phyloP scores from a whole-genome alignment of 2,329 filamentous ascomycete species.

The Colletotrichum sp. region DNA sequence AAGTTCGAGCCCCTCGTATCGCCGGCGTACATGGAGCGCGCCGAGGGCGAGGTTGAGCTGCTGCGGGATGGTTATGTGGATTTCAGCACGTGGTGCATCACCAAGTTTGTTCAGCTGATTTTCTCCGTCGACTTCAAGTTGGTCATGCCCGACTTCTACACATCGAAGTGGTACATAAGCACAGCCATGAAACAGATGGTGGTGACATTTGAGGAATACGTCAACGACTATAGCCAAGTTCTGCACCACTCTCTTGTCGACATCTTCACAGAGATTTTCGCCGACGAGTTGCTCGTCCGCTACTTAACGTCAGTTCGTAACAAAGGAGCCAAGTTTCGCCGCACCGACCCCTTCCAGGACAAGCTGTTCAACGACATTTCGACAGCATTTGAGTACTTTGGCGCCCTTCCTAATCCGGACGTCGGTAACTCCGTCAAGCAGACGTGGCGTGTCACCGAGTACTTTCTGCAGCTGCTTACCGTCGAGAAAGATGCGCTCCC shows the following conservation, averaged over 20 bases:
- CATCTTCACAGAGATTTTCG: slow-evolving; percentile 91
- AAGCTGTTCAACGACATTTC: slow-evolving; percentile 94
- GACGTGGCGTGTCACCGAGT: slow-evolving; percentile 91
- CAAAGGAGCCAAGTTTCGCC: slow-evolving; percentile 86
- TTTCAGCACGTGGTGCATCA: slow-evolving; percentile 90
- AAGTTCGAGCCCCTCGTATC: slow-evolving; percentile 84
- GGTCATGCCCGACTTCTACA: slow-evolving; percentile 91
- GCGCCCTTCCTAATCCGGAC: slow-evolving; percentile 70
- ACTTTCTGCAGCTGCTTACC: slow-evolving; percentile 79
- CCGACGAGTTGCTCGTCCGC: slow-evolving; percentile 85
- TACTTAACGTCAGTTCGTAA: slow-evolving; percentile 89
- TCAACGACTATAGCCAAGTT: slow-evolving; percentile 82
- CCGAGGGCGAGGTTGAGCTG: slow-evolving; percentile 72
- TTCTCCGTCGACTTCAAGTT: slow-evolving; percentile 87
- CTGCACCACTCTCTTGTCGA: slow-evolving; percentile 88
- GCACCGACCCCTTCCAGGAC: slow-evolving; percentile 84
- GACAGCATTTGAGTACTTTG: slow-evolving; percentile 89
- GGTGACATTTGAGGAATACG: slow-evolving; percentile 93
- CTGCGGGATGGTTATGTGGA: slow-evolving; percentile 94
- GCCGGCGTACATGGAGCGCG: slow-evolving; percentile 77
- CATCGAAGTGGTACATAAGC: slow-evolving; percentile 82
- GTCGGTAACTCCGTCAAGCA: slow-evolving; percentile 78
- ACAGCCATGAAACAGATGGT: slow-evolving; percentile 93
- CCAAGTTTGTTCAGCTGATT: slow-evolving; percentile 83
- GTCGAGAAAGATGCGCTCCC: slow-evolving; percentile 76